These are phyloP conservation scores for Astrothelium macrocarpum DNA, from an alignment of 495 filamentous ascomycete species.

Conservation along the genomic window DNA sequence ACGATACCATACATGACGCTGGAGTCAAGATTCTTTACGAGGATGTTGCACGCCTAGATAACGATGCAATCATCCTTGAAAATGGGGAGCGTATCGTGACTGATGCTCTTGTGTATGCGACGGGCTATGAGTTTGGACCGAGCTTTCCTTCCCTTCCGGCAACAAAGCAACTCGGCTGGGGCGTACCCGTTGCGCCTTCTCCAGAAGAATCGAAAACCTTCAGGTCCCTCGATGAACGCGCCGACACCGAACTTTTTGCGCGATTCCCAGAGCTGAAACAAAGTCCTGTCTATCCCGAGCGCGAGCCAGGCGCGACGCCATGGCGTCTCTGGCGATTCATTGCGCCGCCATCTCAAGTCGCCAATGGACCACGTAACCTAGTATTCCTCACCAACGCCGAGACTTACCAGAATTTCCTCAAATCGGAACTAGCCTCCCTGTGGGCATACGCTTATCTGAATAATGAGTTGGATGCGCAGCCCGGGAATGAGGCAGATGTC, in stretches of 20 bases:
- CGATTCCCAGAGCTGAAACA: constrained; percentile 53
- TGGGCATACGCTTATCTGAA: constrained; percentile 37
- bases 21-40: constrained; percentile 10
- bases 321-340: constrained; percentile 28
- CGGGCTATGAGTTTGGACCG: constrained; percentile 39
- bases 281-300: constrained; percentile 30
- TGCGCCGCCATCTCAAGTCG: constrained; percentile 21
- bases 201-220: background rate
- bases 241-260: constrained; percentile 57
- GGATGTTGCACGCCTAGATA: constrained; percentile 46
- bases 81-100: constrained; percentile 45
- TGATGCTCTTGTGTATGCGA: constrained; percentile 55
- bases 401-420: constrained; percentile 18
- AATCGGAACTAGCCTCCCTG: constrained; percentile 21
- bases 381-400: constrained; percentile 19
- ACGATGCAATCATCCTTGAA: constrained; percentile 45
- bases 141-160: constrained; percentile 53
- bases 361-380: constrained; percentile 13
- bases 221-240: constrained; percentile 28
- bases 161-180: constrained; percentile 14
- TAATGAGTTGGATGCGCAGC: constrained; percentile 29
- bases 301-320: constrained; percentile 6
- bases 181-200: constrained; percentile 12
- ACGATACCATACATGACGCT: background rate
- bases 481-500: constrained; percentile 15